Percentiles rank a stretch among this genome's conserved stretches.
These are phyloP conservation scores for Teunomyces atbi DNA, from an alignment of 805 yeast species.

Conservation along the genomic window DNA sequence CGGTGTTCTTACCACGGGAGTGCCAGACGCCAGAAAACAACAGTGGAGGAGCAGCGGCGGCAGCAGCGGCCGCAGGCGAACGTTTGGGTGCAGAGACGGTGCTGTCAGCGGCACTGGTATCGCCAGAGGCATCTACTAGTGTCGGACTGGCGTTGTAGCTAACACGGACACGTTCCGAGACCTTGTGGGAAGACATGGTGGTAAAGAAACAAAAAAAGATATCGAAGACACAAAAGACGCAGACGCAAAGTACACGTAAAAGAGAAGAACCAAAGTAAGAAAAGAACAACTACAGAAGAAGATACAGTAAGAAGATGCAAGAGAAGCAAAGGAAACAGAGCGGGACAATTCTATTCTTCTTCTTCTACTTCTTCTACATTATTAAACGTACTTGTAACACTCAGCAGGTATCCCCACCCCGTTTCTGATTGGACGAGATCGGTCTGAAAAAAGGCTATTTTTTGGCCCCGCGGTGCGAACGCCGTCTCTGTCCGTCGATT, in stretches of 20 bases:
- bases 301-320: background rate
- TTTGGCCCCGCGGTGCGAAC: too few species aligned
- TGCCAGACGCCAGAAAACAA: background rate
- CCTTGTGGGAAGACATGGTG: constrained; percentile 3
- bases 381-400: too few species aligned
- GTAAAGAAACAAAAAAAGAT: background rate
- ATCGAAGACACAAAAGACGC: background rate
- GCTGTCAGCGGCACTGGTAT: background rate
- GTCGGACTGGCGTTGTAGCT: constrained; percentile 2
- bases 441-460: too few species aligned
- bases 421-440: too few species aligned
- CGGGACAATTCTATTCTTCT: background rate
- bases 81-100: background rate
- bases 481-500: too few species aligned
- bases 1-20: background rate
- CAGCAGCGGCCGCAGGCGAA: background rate
- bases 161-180: constrained; percentile 3
- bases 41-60: background rate
- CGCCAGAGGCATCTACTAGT: background rate
- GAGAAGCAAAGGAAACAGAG: background rate
- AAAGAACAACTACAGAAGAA: background rate
- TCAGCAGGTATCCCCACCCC: too few species aligned
- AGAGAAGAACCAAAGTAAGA: background rate
- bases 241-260: background rate
- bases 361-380: background rate